phyloP scores from a whole-genome alignment of 352 stramenopile species.

The Blastocystis sp. region DNA sequence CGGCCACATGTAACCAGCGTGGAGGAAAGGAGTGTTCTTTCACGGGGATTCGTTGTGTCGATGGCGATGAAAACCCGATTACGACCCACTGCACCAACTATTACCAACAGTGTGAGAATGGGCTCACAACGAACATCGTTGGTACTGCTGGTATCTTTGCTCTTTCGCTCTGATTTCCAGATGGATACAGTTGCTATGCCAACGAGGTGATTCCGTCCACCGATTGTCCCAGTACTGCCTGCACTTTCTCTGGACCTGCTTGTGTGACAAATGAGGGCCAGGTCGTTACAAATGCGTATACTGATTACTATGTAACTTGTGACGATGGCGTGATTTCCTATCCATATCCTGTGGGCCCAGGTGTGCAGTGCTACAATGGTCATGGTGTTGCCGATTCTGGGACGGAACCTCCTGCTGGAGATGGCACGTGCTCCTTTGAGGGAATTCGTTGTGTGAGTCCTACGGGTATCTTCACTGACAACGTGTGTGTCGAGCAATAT shows the following conservation, averaged over 20 bases:
- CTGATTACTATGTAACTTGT: constrained; percentile 46
- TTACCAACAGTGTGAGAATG: constrained; percentile 29
- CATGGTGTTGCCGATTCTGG: background rate
- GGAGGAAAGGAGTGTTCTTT: constrained; percentile 36
- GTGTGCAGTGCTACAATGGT: constrained; percentile 58
- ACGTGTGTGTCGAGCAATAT: constrained; percentile 23
- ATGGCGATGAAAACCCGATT: constrained; percentile 48
- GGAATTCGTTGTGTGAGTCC: constrained; percentile 23
- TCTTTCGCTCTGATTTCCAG: background rate
- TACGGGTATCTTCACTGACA: background rate
- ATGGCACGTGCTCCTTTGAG: constrained; percentile 28
- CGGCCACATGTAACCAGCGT: constrained; percentile 33
- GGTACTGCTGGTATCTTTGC: background rate
- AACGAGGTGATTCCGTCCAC: background rate
- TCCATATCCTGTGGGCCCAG: constrained; percentile 31
- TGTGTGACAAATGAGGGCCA: constrained; percentile 38
- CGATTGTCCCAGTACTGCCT: constrained; percentile 15
- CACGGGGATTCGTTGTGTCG: constrained; percentile 29
- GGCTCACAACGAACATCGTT: background rate
- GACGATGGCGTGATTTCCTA: constrained; percentile 19
- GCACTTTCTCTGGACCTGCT: constrained; percentile 8
- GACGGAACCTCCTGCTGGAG: background rate
- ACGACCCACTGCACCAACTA: constrained; percentile 45
- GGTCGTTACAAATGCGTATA: constrained; percentile 21
- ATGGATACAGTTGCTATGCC: constrained; percentile 8